A percentile compares a stretch with the other conserved stretches of the same genome.
phyloP scores from a whole-genome alignment of 176 grass and related monocot species.

The Olyra latifolia region DNA sequence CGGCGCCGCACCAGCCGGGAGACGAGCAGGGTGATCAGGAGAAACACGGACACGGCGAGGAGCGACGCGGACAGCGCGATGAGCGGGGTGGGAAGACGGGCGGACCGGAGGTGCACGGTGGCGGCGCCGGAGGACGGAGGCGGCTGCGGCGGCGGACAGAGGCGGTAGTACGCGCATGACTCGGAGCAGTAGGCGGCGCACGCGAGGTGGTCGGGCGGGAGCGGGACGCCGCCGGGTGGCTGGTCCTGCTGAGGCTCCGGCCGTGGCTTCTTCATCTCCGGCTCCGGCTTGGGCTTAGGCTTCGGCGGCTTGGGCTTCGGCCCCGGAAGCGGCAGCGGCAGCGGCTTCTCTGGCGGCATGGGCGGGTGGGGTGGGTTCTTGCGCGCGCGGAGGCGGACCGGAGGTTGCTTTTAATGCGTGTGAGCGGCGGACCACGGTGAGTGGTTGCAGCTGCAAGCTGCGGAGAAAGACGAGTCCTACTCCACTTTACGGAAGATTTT shows the following conservation, averaged over 20 bases:
- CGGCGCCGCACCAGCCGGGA: background rate
- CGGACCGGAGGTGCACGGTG: conserved; percentile 36
- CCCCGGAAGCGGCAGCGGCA: background rate
- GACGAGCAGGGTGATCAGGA: conserved; percentile 44
- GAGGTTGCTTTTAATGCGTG: background rate
- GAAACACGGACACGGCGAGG: conserved; percentile 29
- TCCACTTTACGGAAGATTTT: conserved; percentile 25
- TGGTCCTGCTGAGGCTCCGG: background rate
- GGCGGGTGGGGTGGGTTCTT: background rate
- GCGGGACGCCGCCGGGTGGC: background rate
- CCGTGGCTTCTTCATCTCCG: too few species aligned
- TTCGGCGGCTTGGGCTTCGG: background rate
- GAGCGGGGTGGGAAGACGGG: conserved; percentile 38
- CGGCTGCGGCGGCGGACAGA: background rate
- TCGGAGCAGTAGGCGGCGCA: conserved; percentile 39
- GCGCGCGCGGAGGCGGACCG: background rate
- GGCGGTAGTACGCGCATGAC: background rate
- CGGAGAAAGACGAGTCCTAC: background rate
- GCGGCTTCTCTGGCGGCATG: conserved; percentile 39
- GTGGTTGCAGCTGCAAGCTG: background rate
- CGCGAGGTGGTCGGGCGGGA: background rate
- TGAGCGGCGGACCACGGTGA: conserved; percentile 14
- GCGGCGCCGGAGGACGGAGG: background rate
- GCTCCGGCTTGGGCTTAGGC: background rate
- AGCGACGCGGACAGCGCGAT: conserved; percentile 49